A percentile compares a stretch with the other conserved stretches of the same genome.
phyloP scores from a whole-genome alignment of 495 filamentous ascomycete species.

The Xylaria curta region DNA sequence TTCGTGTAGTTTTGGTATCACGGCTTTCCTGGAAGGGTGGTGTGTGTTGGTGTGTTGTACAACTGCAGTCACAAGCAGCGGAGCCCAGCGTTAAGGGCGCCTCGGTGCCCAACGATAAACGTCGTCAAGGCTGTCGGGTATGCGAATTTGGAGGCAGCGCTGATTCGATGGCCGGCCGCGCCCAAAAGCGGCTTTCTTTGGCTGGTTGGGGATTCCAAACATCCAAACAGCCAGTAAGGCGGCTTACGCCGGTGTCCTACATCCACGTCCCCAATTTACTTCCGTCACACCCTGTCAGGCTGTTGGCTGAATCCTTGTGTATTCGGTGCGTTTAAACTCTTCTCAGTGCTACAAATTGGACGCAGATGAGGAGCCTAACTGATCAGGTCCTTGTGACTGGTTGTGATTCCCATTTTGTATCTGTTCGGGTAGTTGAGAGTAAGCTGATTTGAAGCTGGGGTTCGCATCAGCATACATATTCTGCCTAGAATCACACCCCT shows the following conservation, averaged over 20 bases:
- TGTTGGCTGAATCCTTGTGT: constrained; percentile 1
- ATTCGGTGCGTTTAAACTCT: not conserved
- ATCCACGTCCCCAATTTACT: constrained; percentile 24
- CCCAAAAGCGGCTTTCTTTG: constrained; percentile 33
- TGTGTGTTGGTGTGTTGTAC: constrained; percentile 56
- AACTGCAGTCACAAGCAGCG: constrained; percentile 46
- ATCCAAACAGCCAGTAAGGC: constrained; percentile 37
- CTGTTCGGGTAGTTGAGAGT: constrained; percentile 1
- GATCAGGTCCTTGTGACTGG: not conserved
- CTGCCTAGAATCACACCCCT: constrained; percentile 18
- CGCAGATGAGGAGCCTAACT: not conserved
- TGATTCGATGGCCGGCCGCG: constrained; percentile 40
- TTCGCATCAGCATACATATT: constrained; percentile 11
- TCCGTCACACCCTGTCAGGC: constrained; percentile 13
- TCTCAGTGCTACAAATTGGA: not conserved
- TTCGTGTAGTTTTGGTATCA: constrained; percentile 23
- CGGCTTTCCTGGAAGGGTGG: constrained; percentile 11
- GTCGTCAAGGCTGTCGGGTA: constrained; percentile 39
- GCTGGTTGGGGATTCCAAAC: constrained; percentile 31
- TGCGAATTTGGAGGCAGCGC: constrained; percentile 32
- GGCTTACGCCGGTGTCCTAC: constrained; percentile 27
- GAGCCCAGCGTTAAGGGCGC: constrained; percentile 53
- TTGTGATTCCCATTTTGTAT: constrained; percentile 4
- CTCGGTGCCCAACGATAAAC: constrained; percentile 56
- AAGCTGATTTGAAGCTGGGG: constrained; percentile 15